Evolutionary conservation across 345 rosid genomes (phyloP), one percentile per base, ranked within the genome.

Genomic region (Pistacia vera): DNA sequence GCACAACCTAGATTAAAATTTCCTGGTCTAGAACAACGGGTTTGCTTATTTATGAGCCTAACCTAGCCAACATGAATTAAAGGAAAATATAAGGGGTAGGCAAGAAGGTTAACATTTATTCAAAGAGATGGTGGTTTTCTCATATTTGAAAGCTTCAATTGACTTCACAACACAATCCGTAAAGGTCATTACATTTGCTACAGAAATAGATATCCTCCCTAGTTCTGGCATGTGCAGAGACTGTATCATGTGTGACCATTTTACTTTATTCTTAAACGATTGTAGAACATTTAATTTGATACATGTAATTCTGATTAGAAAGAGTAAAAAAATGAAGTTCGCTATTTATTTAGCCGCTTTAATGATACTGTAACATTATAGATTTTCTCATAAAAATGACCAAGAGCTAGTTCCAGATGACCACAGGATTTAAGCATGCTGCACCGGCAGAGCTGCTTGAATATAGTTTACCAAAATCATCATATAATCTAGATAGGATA

Each of bases 1-100:
- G 18, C 22, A 11, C 69, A 44, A 22, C 56, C 55, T 13, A 66
- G 54, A 12, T 46, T 13, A 22, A 0, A 66, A 12, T 2, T 18
- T 66, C n/a, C 22, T 44, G 56, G 56, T 66, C n/a, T 22, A 46
- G 70, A 66, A 44, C 22, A 48, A 46, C 2, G 36, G 70, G 70
- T 35, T 66, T 55, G 57, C 17, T 22, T 11, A 46, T 48, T 22
- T 46, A n/a, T 20, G 56, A 54, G 35, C 56, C 56, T 4, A 18
- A 46, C 12, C n/a, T 41, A 41, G 46, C 68, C 68, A 66, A 66
- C 18, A 30, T 4, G 69, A 66, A 20, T 54, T 5, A 1, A 41
- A 11, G 33, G 69, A 30, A 20, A 66, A 6, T n/a, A 28, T 8
- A n/a, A 65, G 2, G 33, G 33, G 33, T 30, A 13, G 30, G 17